Base-by-base conservation (phyloP, 108 stramenopile genomes). In the Skeletonema grethae region DNA sequence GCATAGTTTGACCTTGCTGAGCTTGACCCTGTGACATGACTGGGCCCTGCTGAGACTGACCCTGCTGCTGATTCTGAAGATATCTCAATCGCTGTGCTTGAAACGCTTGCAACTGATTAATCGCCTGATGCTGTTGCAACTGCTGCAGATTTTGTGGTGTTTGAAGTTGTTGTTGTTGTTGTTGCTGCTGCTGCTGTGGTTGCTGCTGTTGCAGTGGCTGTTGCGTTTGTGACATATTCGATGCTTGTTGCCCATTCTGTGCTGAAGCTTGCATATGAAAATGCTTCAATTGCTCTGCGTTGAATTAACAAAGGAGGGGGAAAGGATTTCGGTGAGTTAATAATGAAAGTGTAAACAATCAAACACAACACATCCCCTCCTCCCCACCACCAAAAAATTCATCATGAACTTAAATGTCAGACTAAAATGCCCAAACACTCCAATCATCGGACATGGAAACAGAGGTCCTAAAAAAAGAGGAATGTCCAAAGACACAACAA, bases 21-120 rank as follows among this genome's bases (percentile, higher is more conserved):
- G 6, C 30, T 58, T 66, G 72, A 5, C 22, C 16, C 20, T 50
- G 69, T 43, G 69, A 66, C 58, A 68, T 9, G 1, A 35, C 29
- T 58, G 56, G 48, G 16, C 35, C 28, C 15, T 43, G 41, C 2
- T 4, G 41, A 13, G 22, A 4, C 29, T 69, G 68, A 18, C 35
- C 61, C 31, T 53, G 50, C 60, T 69, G 68, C 60, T 69, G 68
- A 30, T 31, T 28, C 31, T 53, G 50, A 22, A 53, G 18, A 63
- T 48, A 72, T n/a, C 24, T 69, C 39, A 34, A 39, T 45, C 68
- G 57, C 57, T 69, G 68, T 41, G 11, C 25, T 60, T 69, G 68
- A 60, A 59, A 45, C 43, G 39, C 57, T 31, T 59, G 39, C 57
- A 59, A 9, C 38, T 69, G 68, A 11, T 69, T 57, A 28, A 41